Percentiles rank a stretch among this genome's conserved stretches.
Evolutionary conservation across 345 rosid species (phyloP).

Genomic region (Sonneratia caseolaris): DNA sequence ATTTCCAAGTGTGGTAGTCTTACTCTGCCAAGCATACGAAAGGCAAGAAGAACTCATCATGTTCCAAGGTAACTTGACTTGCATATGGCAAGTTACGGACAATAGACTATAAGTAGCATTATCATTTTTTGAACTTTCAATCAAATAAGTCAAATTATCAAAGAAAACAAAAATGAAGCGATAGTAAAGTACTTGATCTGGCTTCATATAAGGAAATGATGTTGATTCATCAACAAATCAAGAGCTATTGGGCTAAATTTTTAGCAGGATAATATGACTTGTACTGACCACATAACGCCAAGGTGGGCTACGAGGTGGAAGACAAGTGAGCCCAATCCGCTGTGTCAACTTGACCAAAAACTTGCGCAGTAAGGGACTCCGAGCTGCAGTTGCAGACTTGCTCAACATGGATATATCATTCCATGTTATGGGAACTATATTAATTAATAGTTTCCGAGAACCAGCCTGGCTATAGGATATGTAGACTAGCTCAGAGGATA

Average conservation of each 20-base stretch:
- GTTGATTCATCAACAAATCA: too few relatives aligned
- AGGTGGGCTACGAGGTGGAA: constrained; percentile 71
- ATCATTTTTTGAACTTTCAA: background rate
- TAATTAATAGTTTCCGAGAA: constrained; percentile 45
- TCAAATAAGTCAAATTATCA: too few relatives aligned
- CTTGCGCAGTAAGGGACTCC: constrained; percentile 81
- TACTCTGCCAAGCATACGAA: constrained; percentile 36
- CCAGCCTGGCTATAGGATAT: constrained; percentile 63
- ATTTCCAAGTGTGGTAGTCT: constrained; percentile 54
- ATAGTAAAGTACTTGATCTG: too few relatives aligned
- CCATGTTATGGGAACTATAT: constrained; percentile 52
- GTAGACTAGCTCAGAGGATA: constrained; percentile 14
- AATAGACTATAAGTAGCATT: background rate
- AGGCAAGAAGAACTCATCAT: background rate
- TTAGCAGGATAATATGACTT: constrained; percentile 2
- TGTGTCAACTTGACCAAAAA: constrained; percentile 74
- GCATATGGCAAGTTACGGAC: background rate
- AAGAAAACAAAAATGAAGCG: too few relatives aligned
- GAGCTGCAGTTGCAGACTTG: constrained; percentile 53
- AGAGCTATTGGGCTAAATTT: background rate
- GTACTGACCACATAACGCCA: constrained; percentile 83
- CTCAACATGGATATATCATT: constrained; percentile 45
- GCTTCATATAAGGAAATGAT: too few relatives aligned
- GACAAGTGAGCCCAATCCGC: constrained; percentile 75
- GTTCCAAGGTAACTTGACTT: background rate